These are phyloP conservation scores for Monotropa hypopitys DNA, from an alignment of 179 eudicot species.

Conservation along the genomic window DNA sequence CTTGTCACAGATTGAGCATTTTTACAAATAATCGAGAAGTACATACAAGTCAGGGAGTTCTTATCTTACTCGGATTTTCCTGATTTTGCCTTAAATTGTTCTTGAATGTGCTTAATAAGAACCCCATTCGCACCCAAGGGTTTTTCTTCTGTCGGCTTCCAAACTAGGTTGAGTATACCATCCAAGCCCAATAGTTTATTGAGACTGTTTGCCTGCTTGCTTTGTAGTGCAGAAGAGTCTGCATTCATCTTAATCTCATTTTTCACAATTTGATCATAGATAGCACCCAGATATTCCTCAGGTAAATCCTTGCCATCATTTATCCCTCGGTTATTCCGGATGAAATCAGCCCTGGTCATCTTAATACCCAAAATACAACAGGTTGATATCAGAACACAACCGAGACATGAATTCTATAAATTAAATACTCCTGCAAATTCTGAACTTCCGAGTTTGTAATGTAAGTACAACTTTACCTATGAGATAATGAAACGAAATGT, in stretches of 20 bases:
- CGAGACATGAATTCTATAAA: background rate
- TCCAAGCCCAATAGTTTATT: slow-evolving; percentile 89
- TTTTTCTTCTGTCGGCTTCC: slow-evolving; percentile 88
- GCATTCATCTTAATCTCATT: slow-evolving; percentile 95
- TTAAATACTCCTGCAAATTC: background rate
- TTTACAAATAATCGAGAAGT: slow-evolving; percentile 1
- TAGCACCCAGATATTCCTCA: slow-evolving; percentile 73
- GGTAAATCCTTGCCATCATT: slow-evolving; percentile 93
- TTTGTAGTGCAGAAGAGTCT: slow-evolving; percentile 67
- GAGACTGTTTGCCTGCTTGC: slow-evolving; percentile 72
- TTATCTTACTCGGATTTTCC: slow-evolving; percentile 87
- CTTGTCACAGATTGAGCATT: background rate
- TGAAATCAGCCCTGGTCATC: slow-evolving; percentile 95
- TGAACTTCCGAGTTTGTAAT: background rate
- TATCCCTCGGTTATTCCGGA: slow-evolving; percentile 94
- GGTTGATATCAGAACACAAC: slow-evolving; percentile 7
- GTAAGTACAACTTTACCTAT: background rate
- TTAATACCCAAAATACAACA: slow-evolving; percentile 19
- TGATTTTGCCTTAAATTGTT: slow-evolving; percentile 84
- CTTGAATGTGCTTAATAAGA: slow-evolving; percentile 86
- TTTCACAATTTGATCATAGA: slow-evolving; percentile 88
- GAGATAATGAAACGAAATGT: background rate
- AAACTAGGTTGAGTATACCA: slow-evolving; percentile 87
- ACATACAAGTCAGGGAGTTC: background rate
- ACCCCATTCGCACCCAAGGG: slow-evolving; percentile 82